Evolutionary conservation across 2,329 filamentous ascomycete species (phyloP).

Genomic region (Fusarium nanum): DNA sequence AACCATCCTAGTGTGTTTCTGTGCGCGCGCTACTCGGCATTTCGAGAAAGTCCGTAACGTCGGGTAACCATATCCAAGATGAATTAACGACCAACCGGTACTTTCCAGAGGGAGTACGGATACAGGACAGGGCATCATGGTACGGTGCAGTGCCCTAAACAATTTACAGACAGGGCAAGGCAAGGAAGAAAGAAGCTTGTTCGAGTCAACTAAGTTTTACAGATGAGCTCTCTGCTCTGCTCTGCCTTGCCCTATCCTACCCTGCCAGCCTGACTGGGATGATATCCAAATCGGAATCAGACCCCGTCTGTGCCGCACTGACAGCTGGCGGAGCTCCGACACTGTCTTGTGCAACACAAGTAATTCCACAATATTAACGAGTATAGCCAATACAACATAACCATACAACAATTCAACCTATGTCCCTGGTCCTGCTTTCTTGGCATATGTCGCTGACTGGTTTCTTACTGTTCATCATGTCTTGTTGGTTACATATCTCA

Average conservation of each 20-base stretch:
- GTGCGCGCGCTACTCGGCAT: constrained; percentile 17
- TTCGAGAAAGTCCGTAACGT: constrained; percentile 22
- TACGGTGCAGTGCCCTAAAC: not conserved
- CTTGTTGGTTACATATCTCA: constrained; percentile 24
- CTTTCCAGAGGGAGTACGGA: not conserved
- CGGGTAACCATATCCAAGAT: constrained; percentile 33
- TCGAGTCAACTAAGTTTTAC: not conserved
- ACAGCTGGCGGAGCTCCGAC: constrained; percentile 2
- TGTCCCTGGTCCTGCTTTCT: constrained; percentile 4
- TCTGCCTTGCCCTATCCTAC: not conserved
- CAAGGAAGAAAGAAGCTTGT: not conserved
- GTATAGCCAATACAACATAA: constrained; percentile 6
- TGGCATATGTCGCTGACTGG: constrained; percentile 22
- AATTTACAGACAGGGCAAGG: not conserved
- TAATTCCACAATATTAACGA: not conserved
- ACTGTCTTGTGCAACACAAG: not conserved
- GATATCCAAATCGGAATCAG: constrained; percentile 7
- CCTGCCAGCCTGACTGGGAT: not conserved
- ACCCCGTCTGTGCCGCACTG: constrained; percentile 23
- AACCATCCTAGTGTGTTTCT: constrained; percentile 25
- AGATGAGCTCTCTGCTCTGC: not conserved
- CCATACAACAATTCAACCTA: not conserved
- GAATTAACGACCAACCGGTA: constrained; percentile 3
- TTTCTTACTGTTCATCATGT: constrained; percentile 1
- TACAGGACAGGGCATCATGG: not conserved